Evolutionary conservation across 2,329 filamentous ascomycete genomes (phyloP).

Genomic region (Aspergillus tanneri): DNA sequence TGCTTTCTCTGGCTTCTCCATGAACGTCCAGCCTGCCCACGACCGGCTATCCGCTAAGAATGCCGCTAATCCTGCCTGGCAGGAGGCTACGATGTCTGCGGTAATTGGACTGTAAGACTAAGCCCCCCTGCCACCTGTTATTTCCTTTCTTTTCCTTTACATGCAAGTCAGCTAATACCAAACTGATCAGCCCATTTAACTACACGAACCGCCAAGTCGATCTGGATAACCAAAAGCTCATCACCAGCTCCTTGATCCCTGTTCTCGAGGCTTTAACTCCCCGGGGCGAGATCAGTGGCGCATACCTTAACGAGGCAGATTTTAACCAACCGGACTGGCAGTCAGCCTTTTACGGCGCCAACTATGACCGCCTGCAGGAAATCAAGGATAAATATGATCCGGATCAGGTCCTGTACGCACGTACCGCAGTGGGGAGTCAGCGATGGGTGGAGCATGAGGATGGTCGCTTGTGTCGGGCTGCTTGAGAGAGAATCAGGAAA

Average conservation of each 20-base stretch:
- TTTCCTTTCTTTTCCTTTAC: slow-evolving; percentile 1
- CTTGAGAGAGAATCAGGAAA: not conserved
- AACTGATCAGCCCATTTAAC: slow-evolving; percentile 8
- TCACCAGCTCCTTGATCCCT: slow-evolving; percentile 14
- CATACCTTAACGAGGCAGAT: slow-evolving; percentile 29
- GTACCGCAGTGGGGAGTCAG: slow-evolving; percentile 17
- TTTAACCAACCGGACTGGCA: slow-evolving; percentile 22
- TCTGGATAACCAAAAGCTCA: slow-evolving; percentile 1
- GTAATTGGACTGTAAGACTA: not conserved
- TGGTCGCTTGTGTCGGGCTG: not conserved
- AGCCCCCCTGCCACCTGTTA: not conserved
- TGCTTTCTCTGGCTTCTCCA: slow-evolving; percentile 14
- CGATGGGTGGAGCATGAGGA: slow-evolving; percentile 1
- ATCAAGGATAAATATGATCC: slow-evolving; percentile 20
- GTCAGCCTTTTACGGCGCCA: slow-evolving; percentile 21
- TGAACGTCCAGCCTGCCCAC: not conserved
- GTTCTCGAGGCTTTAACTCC: slow-evolving; percentile 13
- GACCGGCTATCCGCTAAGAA: slow-evolving; percentile 4
- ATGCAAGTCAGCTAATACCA: slow-evolving; percentile 6
- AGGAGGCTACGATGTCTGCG: not conserved
- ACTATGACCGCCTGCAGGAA: slow-evolving; percentile 5
- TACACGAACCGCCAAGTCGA: slow-evolving; percentile 6
- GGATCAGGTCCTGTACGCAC: slow-evolving; percentile 11
- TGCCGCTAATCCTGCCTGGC: slow-evolving; percentile 18
- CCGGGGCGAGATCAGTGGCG: slow-evolving; percentile 10